Evolutionary conservation across 2,329 filamentous ascomycete genomes (phyloP).

Genomic region (Cladosporium sp.): DNA sequence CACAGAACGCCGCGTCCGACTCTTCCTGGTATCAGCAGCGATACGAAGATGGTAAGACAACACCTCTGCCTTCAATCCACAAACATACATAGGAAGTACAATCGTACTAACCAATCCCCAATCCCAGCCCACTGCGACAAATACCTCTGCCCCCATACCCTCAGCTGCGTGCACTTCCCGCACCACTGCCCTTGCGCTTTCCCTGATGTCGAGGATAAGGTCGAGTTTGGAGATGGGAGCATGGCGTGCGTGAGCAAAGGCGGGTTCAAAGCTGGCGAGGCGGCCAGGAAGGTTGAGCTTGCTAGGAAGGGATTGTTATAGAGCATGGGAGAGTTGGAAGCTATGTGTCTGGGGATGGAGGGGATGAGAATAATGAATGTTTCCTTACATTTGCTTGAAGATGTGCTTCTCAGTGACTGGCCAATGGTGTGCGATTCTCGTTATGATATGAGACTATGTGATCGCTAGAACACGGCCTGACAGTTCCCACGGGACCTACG

Average conservation of each 20-base stretch:
- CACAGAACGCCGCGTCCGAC: constrained; percentile 81
- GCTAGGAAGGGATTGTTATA: constrained; percentile 73
- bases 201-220: constrained; percentile 58
- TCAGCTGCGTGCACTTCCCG: constrained; percentile 92
- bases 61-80: neutral
- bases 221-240: constrained; percentile 68
- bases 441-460: constrained; percentile 5
- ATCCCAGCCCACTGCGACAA: constrained; percentile 79
- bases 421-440: too few relatives aligned
- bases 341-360: too few relatives aligned
- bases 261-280: constrained; percentile 68
- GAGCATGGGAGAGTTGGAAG: too few relatives aligned
- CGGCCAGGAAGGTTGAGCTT: constrained; percentile 71
- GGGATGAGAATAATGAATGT: neutral
- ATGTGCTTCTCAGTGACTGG: too few relatives aligned
- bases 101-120: neutral
- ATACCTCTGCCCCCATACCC: constrained; percentile 90
- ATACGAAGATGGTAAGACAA: constrained; percentile 60
- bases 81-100: too few relatives aligned
- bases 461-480: too few relatives aligned
- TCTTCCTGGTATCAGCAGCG: constrained; percentile 71
- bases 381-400: too few relatives aligned
- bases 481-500: too few relatives aligned
- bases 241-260: constrained; percentile 71
- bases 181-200: constrained; percentile 96